phyloP scores from a whole-genome alignment of 306 rosid genomes.

The Cajanus cajan region DNA sequence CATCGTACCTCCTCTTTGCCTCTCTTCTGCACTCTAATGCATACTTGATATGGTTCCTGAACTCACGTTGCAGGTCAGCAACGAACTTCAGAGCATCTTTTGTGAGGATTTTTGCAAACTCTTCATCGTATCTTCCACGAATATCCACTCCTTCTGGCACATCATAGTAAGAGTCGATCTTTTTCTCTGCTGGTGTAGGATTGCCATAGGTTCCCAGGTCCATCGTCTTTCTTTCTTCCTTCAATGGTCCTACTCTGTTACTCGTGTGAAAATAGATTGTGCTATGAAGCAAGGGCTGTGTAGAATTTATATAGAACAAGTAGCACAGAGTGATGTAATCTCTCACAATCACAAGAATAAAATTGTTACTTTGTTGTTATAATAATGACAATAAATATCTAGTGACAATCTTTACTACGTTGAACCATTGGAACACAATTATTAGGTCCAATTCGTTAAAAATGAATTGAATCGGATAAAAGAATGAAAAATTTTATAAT shows the following conservation, averaged over 20 bases:
- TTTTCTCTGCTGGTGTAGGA: slow-evolving; percentile 4
- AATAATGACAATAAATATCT: too few relatives aligned
- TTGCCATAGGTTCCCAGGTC: slow-evolving; percentile 40
- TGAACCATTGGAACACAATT: too few relatives aligned
- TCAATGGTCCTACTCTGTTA: background rate
- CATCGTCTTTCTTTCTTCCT: slow-evolving; percentile 26
- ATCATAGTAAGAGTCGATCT: slow-evolving; percentile 44
- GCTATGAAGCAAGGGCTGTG: background rate
- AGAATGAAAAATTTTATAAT: too few relatives aligned
- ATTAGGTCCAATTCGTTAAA: too few relatives aligned
- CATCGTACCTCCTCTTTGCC: slow-evolving; percentile 65
- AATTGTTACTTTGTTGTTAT: too few relatives aligned
- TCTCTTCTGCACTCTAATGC: slow-evolving; percentile 77
- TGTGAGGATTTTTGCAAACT: slow-evolving; percentile 62
- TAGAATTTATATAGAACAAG: slow-evolving; percentile 24
- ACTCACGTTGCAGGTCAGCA: slow-evolving; percentile 72
- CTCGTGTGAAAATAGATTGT: background rate
- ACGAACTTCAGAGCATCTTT: slow-evolving; percentile 74
- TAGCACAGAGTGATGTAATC: too few relatives aligned
- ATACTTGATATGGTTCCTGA: slow-evolving; percentile 63
- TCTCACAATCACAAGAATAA: too few relatives aligned
- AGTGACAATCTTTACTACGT: too few relatives aligned
- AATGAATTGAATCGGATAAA: too few relatives aligned
- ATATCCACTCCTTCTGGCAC: slow-evolving; percentile 74
- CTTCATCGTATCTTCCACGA: slow-evolving; percentile 67